Base-by-base conservation (phyloP, 2,329 filamentous ascomycete species). In the Aureobasidium sp. region DNA sequence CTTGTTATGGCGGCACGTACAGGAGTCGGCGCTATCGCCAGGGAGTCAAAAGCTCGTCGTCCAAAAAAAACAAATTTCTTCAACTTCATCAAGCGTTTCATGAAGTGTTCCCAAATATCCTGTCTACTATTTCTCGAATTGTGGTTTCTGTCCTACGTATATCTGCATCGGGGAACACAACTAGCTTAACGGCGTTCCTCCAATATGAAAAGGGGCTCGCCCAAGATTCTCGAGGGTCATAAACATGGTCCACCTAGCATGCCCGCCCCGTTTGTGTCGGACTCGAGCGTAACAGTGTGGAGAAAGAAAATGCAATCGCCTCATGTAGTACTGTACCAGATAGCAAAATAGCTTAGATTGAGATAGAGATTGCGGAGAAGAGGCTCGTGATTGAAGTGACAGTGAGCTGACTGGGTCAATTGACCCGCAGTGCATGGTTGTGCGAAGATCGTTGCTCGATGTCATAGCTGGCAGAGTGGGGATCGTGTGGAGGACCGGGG, bases 21-120 rank as follows among this genome's bases (percentile, higher is more conserved):
- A 60, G 62, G 62, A 63, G 62, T 63, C 47, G 62, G 62, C 55
- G 62, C 48, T 63, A 50, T 53, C 56, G 48, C 48, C 53, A 63
- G 62, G 55, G 53, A 63, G 62, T 56, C 37, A 37, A 52, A 59
- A 60, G 46, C 61, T 50, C 44, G 53, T 57, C 61, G 41, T 57
- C 53, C 37, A 55, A 57, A 57, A 57, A 57, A 52, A 41, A 48
- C 51, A 62, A 48, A 62, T 62, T 62, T 62, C 41, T 62, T 62
- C 60, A 55, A 62, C 60, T 62, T 53, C 60, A 55, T 47, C 32
- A 50, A 51, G 44, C 57, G 55, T 47, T 48, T 29, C 13, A 55
- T 43, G 51, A 55, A 55, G 51, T 55, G 20, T 55, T 27, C 15
- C 51, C 51, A 55, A 43, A 55, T 9, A 20, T 43, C 24, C 6